Conservation (phyloP, 805 yeast genomes). For the Millerozyma acaciae region DNA sequence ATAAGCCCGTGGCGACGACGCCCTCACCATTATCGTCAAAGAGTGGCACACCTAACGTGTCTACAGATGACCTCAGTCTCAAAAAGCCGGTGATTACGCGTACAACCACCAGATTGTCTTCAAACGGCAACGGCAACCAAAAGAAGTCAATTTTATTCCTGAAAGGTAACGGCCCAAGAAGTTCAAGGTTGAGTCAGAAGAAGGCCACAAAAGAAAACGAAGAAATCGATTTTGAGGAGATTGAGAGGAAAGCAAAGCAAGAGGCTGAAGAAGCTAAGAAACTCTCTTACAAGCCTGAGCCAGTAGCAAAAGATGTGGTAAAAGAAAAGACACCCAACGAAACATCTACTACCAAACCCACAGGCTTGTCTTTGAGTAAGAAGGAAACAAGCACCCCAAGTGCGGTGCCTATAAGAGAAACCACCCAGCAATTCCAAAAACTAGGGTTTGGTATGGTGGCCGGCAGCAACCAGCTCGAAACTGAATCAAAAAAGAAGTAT, state of each 20-base stretch:
- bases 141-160: constrained; percentile 44
- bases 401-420: constrained; percentile 38
- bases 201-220: constrained; percentile 42
- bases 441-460: constrained; percentile 88
- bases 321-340: constrained; percentile 1
- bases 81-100: constrained; percentile 18
- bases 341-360: constrained; percentile 2
- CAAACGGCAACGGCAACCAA: constrained; percentile 15
- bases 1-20: constrained; percentile 62
- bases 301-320: constrained; percentile 14
- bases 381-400: constrained; percentile 4
- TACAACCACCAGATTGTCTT: constrained; percentile 15
- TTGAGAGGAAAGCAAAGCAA: constrained; percentile 73
- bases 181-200: constrained; percentile 55
- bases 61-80: constrained; percentile 33
- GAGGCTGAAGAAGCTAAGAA: constrained; percentile 69
- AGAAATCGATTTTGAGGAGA: constrained; percentile 55
- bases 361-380: constrained; percentile 5
- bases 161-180: constrained; percentile 49
- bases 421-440: constrained; percentile 71
- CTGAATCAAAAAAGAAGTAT: constrained; percentile 33
- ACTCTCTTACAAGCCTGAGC: constrained; percentile 48
- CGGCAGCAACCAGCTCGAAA: constrained; percentile 47
- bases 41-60: constrained; percentile 40
- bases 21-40: constrained; percentile 49